phyloP scores from a whole-genome alignment of 2,329 filamentous ascomycete species.

The Diaporthe longicolla region DNA sequence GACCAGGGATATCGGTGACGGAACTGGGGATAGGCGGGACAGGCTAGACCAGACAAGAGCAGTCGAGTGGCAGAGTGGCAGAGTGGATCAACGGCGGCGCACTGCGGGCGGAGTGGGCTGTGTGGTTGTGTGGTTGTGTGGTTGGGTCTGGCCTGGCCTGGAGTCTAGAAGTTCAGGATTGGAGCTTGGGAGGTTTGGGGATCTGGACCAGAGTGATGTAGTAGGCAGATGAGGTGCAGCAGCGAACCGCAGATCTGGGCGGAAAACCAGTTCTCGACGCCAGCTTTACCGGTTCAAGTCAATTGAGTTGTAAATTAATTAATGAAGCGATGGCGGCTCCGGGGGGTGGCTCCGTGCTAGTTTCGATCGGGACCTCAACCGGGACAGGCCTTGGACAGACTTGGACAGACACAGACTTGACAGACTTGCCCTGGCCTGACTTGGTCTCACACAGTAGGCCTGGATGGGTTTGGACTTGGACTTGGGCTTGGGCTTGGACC shows the following conservation, averaged over 20 bases:
- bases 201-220: slow-evolving; percentile 12
- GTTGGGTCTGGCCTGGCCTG: slow-evolving; percentile 20
- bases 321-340: slow-evolving; percentile 29
- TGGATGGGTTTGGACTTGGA: not conserved
- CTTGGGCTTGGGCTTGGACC: not conserved
- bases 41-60: not conserved
- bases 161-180: not conserved
- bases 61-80: not conserved
- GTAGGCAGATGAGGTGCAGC: slow-evolving; percentile 11
- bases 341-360: slow-evolving; percentile 30
- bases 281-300: slow-evolving; percentile 27
- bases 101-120: slow-evolving; percentile 3
- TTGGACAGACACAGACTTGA: slow-evolving; percentile 4
- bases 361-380: slow-evolving; percentile 28
- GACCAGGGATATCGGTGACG: slow-evolving; percentile 34
- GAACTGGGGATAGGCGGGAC: slow-evolving; percentile 3
- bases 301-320: slow-evolving; percentile 34
- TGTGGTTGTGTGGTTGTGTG: not conserved
- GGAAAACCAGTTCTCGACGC: slow-evolving; percentile 28
- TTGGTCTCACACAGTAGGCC: not conserved
- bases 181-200: too few species aligned
- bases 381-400: slow-evolving; percentile 12
- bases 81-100: slow-evolving; percentile 30
- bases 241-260: slow-evolving; percentile 22
- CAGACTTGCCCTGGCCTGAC: slow-evolving; percentile 1